phyloP scores from a whole-genome alignment of 169 alveolate species.

The Eimeria acervulina region DNA sequence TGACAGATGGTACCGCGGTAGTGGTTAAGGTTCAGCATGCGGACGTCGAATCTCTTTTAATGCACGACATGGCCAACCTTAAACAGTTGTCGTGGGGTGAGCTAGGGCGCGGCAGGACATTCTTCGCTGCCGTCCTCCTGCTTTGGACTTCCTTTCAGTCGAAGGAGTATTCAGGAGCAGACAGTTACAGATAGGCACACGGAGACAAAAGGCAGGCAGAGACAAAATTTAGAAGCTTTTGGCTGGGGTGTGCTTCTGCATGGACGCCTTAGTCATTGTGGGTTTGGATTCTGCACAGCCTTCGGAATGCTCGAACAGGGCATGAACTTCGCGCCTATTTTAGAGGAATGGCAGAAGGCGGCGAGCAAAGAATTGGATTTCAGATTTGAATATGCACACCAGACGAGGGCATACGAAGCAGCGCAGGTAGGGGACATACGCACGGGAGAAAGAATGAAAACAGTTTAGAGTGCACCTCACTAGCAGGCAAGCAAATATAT shows the following conservation, averaged over 20 bases:
- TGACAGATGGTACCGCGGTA: conserved; percentile 85
- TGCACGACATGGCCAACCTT: conserved; percentile 86
- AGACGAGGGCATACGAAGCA: conserved; percentile 90
- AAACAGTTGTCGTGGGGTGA: conserved; percentile 87
- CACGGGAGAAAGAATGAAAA: neutral
- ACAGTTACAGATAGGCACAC: neutral
- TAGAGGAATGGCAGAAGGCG: conserved; percentile 94
- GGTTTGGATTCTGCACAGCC: conserved; percentile 83
- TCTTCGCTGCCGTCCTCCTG: neutral
- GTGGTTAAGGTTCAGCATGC: conserved; percentile 88
- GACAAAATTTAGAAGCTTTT: neutral
- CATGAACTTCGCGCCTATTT: conserved; percentile 84
- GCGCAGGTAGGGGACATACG: conserved; percentile 43
- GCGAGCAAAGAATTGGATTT: conserved; percentile 94
- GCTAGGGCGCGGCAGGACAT: neutral
- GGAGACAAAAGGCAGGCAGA: neutral
- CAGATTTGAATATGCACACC: conserved; percentile 90
- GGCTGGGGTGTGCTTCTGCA: neutral
- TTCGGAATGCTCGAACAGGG: conserved; percentile 90
- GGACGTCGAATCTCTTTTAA: conserved; percentile 84
- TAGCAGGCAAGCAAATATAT: neutral
- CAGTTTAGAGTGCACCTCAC: neutral
- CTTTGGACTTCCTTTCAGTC: neutral
- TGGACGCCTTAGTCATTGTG: neutral
- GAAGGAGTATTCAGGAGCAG: neutral